Percentiles rank a stretch among this genome's conserved stretches.
Evolutionary conservation across 1,284 basidiomycete species (phyloP).

Genomic region (Phlebopus sp.): DNA sequence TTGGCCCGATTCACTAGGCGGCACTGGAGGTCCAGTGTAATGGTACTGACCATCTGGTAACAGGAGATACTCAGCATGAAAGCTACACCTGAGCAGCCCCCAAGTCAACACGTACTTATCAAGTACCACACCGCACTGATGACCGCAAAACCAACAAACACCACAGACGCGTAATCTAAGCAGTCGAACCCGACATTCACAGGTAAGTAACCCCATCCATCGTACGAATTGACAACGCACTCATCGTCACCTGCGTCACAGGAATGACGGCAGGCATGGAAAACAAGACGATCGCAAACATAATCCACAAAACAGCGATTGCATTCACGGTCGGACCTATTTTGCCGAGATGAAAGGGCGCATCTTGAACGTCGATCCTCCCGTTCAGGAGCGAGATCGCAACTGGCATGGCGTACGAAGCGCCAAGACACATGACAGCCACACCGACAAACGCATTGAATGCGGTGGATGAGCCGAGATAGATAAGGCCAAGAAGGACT

Average conservation of each 20-base stretch:
- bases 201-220: background rate
- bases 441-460: slow-evolving; percentile 59
- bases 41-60: slow-evolving; percentile 37
- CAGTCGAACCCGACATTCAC: background rate
- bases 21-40: slow-evolving; percentile 40
- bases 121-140: slow-evolving; percentile 59
- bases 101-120: slow-evolving; percentile 40
- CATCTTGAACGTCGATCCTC: slow-evolving; percentile 38
- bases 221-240: slow-evolving; percentile 31
- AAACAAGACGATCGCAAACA: slow-evolving; percentile 53
- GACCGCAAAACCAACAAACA: slow-evolving; percentile 55
- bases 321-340: slow-evolving; percentile 41
- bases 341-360: slow-evolving; percentile 44
- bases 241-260: slow-evolving; percentile 45
- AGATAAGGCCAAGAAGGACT: slow-evolving; percentile 53
- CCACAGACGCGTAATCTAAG: slow-evolving; percentile 57
- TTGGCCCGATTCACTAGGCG: slow-evolving; percentile 7
- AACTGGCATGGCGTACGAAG: slow-evolving; percentile 52
- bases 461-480: slow-evolving; percentile 52
- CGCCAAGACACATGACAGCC: slow-evolving; percentile 52
- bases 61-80: background rate
- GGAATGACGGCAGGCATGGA: slow-evolving; percentile 57
- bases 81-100: background rate
- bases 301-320: slow-evolving; percentile 47
- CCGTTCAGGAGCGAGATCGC: slow-evolving; percentile 42